Base-by-base conservation (phyloP, 345 rosid species). In the Eutrema heterophyllum region DNA sequence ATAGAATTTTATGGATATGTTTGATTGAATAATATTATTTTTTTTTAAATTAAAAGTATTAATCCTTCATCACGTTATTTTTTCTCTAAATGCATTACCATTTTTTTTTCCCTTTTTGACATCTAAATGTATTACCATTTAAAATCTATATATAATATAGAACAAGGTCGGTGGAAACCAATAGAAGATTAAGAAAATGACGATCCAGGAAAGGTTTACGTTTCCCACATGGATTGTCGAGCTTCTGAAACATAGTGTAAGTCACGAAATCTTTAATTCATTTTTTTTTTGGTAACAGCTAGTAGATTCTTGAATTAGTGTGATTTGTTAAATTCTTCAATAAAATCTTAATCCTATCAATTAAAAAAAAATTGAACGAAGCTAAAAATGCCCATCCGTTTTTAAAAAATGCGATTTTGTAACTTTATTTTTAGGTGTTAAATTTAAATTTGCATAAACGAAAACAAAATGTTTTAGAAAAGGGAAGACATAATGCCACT, bases 151-250 rank as follows among this genome's bases (percentile, higher is more conserved):
- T 5, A 15, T 35, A 27, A 65, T 27, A 26, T 39, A 21, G 38
- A 51, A 68, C 48, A 36, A 38, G 7, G 33, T 67, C 16, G 61
- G 61, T 67, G 65, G 53, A 9, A 63, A 26, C 53, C 38, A 45
- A 18, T 9, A 44, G 32, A 27, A 13, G 72, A 43, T 39, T 50
- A 71, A 39, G 24, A n/a, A 61, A 50, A 38, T 60, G 51, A 40
- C 44, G 51, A 33, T 7, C 51, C 59, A 50, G 9, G 9, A 41
- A 16, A 52, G 5, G 11, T 41, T 61, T 40, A 63, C 63, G 63
- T 52, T 52, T 72, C 63, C 38, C 63, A 41, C 70, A 38, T 63
- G 46, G 29, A 64, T 53, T 72, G 76, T 72, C 38, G 45, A 53
- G 54, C 26, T 63, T 72, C 64, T 64, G 13, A 40, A 27, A 15